Base-by-base conservation (phyloP, 805 yeast species). In the Lipomyces spencermartinsiae region DNA sequence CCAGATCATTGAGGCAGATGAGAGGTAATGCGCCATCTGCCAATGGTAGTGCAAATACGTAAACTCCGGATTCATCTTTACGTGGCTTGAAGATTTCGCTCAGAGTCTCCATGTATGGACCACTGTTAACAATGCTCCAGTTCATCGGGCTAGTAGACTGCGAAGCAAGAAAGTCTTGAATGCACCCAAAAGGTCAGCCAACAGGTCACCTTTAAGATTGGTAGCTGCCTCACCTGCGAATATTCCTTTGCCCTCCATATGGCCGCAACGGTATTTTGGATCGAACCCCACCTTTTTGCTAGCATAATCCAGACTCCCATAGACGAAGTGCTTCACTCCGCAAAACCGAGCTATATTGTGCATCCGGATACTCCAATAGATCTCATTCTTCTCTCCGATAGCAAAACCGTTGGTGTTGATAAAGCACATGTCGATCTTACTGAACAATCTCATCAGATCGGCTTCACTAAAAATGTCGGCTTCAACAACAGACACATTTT, bases 351-450 rank as follows among this genome's bases (percentile, higher is more conserved):
- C 49, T 43, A 43, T 43, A 43, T 43, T 43, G 22, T 43, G 49
- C 49, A 43, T 43, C 49, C 49, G 49, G 22, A 43, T 43, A 43
- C 49, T 43, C 49, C 49, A 43, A 43, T 43, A 43, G 49, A 43
- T 43, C 49, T 43, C 49, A n/a, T 43, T 43, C 49, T 43, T 43
- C 49, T 43, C 49, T 43, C 49, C 49, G 22, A 43, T 43, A 43
- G 49, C 49, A 43, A 43, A 43, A 8, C 49, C 49, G 16, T 43
- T 43, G 49, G 22, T 16, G 49, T 43, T 43, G 49, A 43, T 43
- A 43, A 43, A 43, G 22, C 49, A 43, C 49, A 43, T 43, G 22
- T 43, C 49, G 3, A 16, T n/a, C 22, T 43, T 43, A 43, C 7
- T n/a, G 49, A 43, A 43, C 49, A 43, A 43, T n/a, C 10, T 43